Evolutionary conservation across 2,329 filamentous ascomycete genomes (phyloP).

Genomic region (Cryoendolithus antarcticus): DNA sequence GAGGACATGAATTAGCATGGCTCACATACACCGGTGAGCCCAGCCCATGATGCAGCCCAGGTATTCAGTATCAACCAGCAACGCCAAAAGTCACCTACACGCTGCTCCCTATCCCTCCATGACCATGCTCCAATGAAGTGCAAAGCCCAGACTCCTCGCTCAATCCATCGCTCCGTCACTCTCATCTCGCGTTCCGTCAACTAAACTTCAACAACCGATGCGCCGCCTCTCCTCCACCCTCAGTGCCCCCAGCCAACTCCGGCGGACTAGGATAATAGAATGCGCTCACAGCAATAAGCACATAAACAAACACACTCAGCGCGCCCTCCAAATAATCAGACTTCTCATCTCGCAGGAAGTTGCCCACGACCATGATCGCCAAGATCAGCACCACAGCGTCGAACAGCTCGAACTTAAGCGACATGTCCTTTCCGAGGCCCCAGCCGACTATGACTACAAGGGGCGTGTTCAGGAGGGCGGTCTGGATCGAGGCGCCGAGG

Average conservation of each 20-base stretch:
- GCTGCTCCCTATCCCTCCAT: too few species aligned
- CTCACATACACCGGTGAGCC: too few species aligned
- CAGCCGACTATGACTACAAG: slow-evolving; percentile 75
- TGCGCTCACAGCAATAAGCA: slow-evolving; percentile 49
- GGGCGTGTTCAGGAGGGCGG: slow-evolving; percentile 75
- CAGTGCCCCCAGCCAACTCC: slow-evolving; percentile 1
- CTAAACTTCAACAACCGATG: too few species aligned
- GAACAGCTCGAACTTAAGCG: slow-evolving; percentile 77
- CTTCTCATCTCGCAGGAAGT: slow-evolving; percentile 77
- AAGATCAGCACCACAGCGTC: slow-evolving; percentile 72
- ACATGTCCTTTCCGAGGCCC: slow-evolving; percentile 58
- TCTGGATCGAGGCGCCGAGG: slow-evolving; percentile 78
- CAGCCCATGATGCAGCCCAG: too few species aligned
- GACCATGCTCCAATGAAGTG: too few species aligned
- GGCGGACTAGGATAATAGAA: slow-evolving; percentile 48
- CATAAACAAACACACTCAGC: slow-evolving; percentile 59
- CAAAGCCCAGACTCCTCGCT: too few species aligned
- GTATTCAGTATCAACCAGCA: too few species aligned
- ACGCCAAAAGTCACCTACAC: too few species aligned
- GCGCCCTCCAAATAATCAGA: slow-evolving; percentile 82
- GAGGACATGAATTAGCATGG: too few species aligned
- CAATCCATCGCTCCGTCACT: too few species aligned
- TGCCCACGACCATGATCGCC: slow-evolving; percentile 73
- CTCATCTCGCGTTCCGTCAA: too few species aligned
- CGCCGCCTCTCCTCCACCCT: neutral